Base-by-base conservation (phyloP, 1,284 basidiomycete species). In the Boletus albobrunnescens region DNA sequence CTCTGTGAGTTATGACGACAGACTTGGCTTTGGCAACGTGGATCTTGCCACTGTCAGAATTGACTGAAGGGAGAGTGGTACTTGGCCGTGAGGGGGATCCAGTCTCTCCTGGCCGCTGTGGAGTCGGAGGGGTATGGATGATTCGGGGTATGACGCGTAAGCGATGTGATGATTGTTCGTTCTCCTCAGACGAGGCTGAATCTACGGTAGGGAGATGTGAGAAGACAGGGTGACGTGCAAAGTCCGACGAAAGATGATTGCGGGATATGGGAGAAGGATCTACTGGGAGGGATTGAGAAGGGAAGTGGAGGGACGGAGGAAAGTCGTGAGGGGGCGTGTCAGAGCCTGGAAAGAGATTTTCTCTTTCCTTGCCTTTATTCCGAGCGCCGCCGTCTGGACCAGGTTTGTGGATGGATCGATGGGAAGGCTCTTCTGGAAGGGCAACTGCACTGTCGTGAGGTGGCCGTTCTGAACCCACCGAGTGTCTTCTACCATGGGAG, bases 41-140 rank as follows among this genome's bases (percentile, higher is more conserved):
- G 6, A 40, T 41, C 32, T 53, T 60, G 33, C 27, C n/a, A n/a
- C n/a, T n/a, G n/a, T n/a, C 32, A 5, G 53, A 32, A 33, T 50
- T 31, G 35, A 54, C 41, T 36, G 43, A 55, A 37, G 52, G 52
- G 0, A n/a, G 36, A 19, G 40, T 24, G 14, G 53, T 40, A 13
- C 22, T 39, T 1, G 52, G 41, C 19, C 26, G 37, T 20, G 37
- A 44, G n/a, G 44, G 46, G 12, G 37, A 30, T 28, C 49, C 53
- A 14, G 52, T 11, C 4, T 51, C 54, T 14, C 28, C 60, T 4
- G 59, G 60, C 6, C 68, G 61, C 30, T 69, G 59, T 32, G 75
- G 72, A 6, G 73, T 74, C 20, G 71, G 65, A 3, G 74, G 69
- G 33, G 73, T 74, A 48, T 74, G 71, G n/a, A 64, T 64, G 42